These are phyloP conservation scores for Trypanosoma congolense DNA, from an alignment of 208 protist species.

Conservation along the genomic window DNA sequence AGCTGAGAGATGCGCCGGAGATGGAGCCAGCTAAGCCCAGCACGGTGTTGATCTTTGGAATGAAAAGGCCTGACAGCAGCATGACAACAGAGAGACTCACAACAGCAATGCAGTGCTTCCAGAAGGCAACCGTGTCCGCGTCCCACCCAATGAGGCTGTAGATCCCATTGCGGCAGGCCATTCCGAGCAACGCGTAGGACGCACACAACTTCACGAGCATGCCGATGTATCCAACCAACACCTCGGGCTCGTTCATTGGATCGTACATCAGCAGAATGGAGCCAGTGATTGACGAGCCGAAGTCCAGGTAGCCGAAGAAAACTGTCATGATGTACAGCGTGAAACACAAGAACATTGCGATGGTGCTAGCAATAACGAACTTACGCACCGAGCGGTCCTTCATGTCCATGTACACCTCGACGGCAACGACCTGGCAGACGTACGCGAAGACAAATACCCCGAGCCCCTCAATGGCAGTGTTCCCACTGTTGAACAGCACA, in stretches of 20 bases:
- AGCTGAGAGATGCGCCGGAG: constrained; percentile 66
- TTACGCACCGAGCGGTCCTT: constrained; percentile 23
- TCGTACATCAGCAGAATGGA: constrained; percentile 63
- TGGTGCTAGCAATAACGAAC: constrained; percentile 30
- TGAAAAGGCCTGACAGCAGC: constrained; percentile 68
- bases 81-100: constrained; percentile 40
- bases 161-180: constrained; percentile 53
- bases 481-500: constrained; percentile 8
- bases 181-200: constrained; percentile 47
- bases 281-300: constrained; percentile 33
- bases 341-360: constrained; percentile 48
- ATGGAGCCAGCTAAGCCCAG: constrained; percentile 70
- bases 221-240: constrained; percentile 52
- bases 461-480: constrained; percentile 19
- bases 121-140: constrained; percentile 43
- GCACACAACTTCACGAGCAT: constrained; percentile 61
- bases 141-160: constrained; percentile 53
- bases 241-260: constrained; percentile 41
- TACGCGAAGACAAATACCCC: constrained; percentile 50
- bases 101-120: constrained; percentile 53
- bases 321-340: constrained; percentile 46
- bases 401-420: constrained; percentile 46
- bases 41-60: constrained; percentile 72
- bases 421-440: constrained; percentile 49
- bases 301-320: constrained; percentile 68